Percentiles rank a stretch among this genome's conserved stretches.
phyloP scores from a whole-genome alignment of 2,329 filamentous ascomycete species.

The Akanthomyces muscarius region DNA sequence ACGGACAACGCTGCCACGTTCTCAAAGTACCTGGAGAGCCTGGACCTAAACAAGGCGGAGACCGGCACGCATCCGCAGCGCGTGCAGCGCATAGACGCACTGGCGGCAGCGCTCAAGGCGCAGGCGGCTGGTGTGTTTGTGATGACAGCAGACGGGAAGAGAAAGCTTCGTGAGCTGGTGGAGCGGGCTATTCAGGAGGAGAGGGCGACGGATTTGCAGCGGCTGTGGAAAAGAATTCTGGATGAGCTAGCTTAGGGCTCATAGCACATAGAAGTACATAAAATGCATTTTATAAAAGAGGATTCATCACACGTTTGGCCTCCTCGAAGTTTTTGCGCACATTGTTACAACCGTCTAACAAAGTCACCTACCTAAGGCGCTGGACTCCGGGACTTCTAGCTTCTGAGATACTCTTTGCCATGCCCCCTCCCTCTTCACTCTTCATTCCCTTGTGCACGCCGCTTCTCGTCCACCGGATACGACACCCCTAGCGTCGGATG shows the following conservation, averaged over 20 bases:
- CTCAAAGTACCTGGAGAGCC: slow-evolving; percentile 40
- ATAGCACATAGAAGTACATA: background rate
- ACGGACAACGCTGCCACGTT: slow-evolving; percentile 22
- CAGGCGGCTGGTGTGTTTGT: slow-evolving; percentile 43
- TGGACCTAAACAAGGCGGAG: slow-evolving; percentile 45
- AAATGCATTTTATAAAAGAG: background rate
- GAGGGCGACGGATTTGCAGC: slow-evolving; percentile 44
- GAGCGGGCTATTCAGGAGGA: slow-evolving; percentile 36
- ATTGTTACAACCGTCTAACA: too few relatives aligned
- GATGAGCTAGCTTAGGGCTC: slow-evolving; percentile 25
- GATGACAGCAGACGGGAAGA: slow-evolving; percentile 23
- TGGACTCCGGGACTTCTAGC: too few relatives aligned
- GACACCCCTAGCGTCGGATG: background rate
- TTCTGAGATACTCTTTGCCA: background rate
- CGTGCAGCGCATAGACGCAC: slow-evolving; percentile 42
- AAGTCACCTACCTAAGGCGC: too few relatives aligned
- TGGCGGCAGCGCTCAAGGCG: slow-evolving; percentile 39
- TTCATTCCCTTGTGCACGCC: background rate
- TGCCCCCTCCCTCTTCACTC: too few relatives aligned
- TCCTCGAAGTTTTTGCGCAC: too few relatives aligned
- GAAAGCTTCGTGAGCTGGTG: slow-evolving; percentile 32
- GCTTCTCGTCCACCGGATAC: background rate
- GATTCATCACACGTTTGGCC: background rate
- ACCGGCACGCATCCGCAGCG: slow-evolving; percentile 51
- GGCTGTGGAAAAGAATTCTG: slow-evolving; percentile 36